These are phyloP conservation scores for Choricystis sp. DNA, from an alignment of 139 green algal genomes.

Conservation along the genomic window DNA sequence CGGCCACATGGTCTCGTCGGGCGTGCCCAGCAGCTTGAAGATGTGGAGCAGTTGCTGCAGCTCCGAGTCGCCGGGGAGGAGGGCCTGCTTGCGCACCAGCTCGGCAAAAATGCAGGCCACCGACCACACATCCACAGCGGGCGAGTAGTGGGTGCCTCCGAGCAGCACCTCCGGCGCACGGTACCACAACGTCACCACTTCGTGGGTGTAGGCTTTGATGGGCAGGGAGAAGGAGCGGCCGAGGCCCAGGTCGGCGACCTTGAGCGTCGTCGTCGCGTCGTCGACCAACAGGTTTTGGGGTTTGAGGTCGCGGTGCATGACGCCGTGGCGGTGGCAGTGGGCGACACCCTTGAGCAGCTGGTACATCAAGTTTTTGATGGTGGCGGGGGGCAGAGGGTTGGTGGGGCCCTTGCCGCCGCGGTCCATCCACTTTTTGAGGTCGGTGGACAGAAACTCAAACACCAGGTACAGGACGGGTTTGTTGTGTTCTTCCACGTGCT, in stretches of 20 bases:
- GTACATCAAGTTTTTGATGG: slow-evolving; percentile 87
- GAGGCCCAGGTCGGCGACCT: slow-evolving; percentile 95
- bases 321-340: slow-evolving; percentile 88
- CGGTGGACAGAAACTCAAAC: slow-evolving; percentile 94
- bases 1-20: slow-evolving; percentile 54
- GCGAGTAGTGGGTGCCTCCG: slow-evolving; percentile 85
- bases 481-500: slow-evolving; percentile 90
- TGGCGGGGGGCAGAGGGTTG: slow-evolving; percentile 26
- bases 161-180: slow-evolving; percentile 94
- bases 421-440: slow-evolving; percentile 99
- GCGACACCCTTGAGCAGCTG: slow-evolving; percentile 87
- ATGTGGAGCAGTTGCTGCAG: slow-evolving; percentile 79
- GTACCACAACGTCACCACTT: slow-evolving; percentile 98
- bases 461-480: slow-evolving; percentile 95
- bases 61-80: slow-evolving; percentile 74
- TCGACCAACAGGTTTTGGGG: slow-evolving; percentile 95
- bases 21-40: slow-evolving; percentile 78
- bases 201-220: slow-evolving; percentile 97
- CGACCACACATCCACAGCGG: slow-evolving; percentile 95
- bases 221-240: slow-evolving; percentile 91
- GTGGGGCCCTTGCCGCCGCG: slow-evolving; percentile 61
- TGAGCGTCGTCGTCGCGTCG: slow-evolving; percentile 42
- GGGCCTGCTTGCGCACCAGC: slow-evolving; percentile 49
- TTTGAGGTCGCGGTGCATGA: slow-evolving; percentile 97
- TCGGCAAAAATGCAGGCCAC: slow-evolving; percentile 97